Conservation (phyloP, 495 filamentous ascomycete species). For the Aspergillus sparsus region DNA sequence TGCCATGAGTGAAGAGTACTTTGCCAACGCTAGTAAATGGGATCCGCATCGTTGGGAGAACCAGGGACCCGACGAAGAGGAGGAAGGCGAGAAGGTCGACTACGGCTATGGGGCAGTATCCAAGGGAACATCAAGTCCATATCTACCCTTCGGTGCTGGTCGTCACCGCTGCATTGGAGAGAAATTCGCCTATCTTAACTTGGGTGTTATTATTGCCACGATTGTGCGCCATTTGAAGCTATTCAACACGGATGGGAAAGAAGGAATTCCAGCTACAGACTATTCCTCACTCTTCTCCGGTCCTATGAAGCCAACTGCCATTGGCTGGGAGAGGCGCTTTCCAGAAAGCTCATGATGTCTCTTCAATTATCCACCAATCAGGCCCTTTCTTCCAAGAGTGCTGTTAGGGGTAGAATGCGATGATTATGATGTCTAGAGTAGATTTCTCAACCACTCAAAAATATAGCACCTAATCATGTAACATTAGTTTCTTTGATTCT, state of each 20-base stretch:
- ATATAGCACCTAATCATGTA: too few relatives aligned
- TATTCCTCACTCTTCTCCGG: conserved; percentile 63
- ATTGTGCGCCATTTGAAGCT: conserved; percentile 77
- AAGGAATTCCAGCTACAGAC: conserved; percentile 77
- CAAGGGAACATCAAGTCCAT: conserved; percentile 84
- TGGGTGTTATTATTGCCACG: conserved; percentile 80
- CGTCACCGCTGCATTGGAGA: conserved; percentile 95
- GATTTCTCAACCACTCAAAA: too few relatives aligned
- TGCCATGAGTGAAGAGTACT: conserved; percentile 66
- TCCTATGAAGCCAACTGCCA: conserved; percentile 62
- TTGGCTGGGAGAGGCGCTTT: conserved; percentile 65
- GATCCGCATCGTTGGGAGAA: conserved; percentile 87
- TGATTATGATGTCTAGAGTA: background rate
- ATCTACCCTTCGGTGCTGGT: conserved; percentile 93
- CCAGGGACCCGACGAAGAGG: conserved; percentile 47
- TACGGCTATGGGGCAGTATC: conserved; percentile 93
- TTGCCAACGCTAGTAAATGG: conserved; percentile 78
- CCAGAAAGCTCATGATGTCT: conserved; percentile 11
- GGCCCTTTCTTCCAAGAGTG: background rate
- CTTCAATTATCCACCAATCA: background rate
- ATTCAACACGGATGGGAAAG: conserved; percentile 65
- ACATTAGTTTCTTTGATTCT: too few relatives aligned
- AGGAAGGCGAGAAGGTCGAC: conserved; percentile 70
- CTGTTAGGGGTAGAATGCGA: too few relatives aligned
- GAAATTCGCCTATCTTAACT: conserved; percentile 93